These are phyloP conservation scores for Aechmea fasciata DNA, from an alignment of 176 grass and related monocot genomes.

Conservation along the genomic window DNA sequence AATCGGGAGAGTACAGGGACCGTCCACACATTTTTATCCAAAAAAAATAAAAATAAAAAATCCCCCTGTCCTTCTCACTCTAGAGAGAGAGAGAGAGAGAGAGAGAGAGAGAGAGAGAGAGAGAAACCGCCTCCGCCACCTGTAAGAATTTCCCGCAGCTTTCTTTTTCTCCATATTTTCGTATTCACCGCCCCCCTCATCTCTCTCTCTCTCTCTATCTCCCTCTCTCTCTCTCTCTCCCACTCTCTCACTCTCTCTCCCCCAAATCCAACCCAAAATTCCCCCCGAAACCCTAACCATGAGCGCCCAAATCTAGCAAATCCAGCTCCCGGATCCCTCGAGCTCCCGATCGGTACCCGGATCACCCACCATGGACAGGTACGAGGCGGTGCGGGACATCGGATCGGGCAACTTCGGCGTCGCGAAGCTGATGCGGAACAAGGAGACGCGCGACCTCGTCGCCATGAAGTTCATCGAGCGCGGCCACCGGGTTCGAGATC, in stretches of 20 bases:
- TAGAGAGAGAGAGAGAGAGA: too few relatives aligned
- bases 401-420: slow-evolving; percentile 91
- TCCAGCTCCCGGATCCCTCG: background rate
- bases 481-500: slow-evolving; percentile 43
- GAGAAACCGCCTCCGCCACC: slow-evolving; percentile 26
- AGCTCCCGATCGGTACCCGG: background rate
- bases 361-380: slow-evolving; percentile 54
- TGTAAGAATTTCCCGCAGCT: slow-evolving; percentile 27
- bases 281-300: background rate
- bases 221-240: background rate
- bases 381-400: slow-evolving; percentile 80
- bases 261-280: background rate
- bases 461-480: slow-evolving; percentile 92
- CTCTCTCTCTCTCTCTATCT: background rate
- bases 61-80: background rate
- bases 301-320: background rate
- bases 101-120: background rate
- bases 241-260: background rate
- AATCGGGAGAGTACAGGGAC: too few relatives aligned
- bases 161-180: slow-evolving; percentile 9
- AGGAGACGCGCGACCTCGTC: slow-evolving; percentile 76
- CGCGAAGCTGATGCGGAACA: slow-evolving; percentile 72
- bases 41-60: slow-evolving; percentile 1
- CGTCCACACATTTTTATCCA: background rate
- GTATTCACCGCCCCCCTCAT: slow-evolving; percentile 12